phyloP scores from a whole-genome alignment of 2,329 filamentous ascomycete genomes.

The Colletotrichum sp. region DNA sequence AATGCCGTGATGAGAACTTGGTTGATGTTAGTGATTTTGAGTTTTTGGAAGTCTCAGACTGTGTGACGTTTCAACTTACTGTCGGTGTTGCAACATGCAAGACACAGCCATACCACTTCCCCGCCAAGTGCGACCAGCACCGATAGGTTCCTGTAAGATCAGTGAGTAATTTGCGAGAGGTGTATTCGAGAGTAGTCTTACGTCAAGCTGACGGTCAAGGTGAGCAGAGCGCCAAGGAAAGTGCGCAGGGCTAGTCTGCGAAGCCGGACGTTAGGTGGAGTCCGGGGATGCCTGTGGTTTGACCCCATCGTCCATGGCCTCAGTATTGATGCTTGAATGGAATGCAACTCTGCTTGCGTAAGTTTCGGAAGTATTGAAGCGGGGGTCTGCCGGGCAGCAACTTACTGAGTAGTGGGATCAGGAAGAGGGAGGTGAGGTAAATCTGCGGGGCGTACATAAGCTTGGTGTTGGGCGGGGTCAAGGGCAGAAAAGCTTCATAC shows the following conservation, averaged over 20 bases:
- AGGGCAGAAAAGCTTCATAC: background rate
- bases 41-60: background rate
- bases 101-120: background rate
- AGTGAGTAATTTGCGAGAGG: background rate
- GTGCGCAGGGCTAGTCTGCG: background rate
- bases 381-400: background rate
- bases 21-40: background rate
- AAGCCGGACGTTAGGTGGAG: background rate
- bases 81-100: constrained; percentile 4
- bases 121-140: background rate
- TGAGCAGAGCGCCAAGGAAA: background rate
- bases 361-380: background rate
- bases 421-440: constrained; percentile 1
- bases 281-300: background rate
- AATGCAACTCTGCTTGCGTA: background rate
- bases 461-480: background rate
- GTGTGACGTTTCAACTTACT: background rate
- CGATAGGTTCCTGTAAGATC: background rate
- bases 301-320: background rate
- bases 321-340: background rate
- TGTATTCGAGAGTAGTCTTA: fast-evolving
- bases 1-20: background rate
- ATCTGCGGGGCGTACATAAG: background rate
- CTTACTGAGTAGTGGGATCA: background rate
- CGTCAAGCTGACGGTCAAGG: background rate